Percentiles rank a stretch among this genome's conserved stretches.
These are phyloP conservation scores for Filobasidium wieringae DNA, from an alignment of 768 basidiomycete species.

Conservation along the genomic window DNA sequence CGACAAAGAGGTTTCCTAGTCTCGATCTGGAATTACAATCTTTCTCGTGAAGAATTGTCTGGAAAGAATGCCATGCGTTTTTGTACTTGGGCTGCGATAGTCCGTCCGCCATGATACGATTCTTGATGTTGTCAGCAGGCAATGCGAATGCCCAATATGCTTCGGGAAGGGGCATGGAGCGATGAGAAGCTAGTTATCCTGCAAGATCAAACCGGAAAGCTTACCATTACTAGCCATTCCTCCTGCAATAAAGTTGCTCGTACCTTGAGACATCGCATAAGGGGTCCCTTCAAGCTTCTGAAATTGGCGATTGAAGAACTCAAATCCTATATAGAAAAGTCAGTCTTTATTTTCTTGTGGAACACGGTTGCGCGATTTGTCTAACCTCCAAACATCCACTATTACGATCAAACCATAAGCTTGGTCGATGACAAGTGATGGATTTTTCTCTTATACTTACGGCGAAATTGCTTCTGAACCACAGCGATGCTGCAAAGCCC, in stretches of 20 bases:
- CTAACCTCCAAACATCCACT: constrained; percentile 58
- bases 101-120: constrained; percentile 40
- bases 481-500: constrained; percentile 60
- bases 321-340: constrained; percentile 20
- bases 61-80: constrained; percentile 47
- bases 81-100: constrained; percentile 37
- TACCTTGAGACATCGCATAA: constrained; percentile 45
- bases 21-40: constrained; percentile 39
- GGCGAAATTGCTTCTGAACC: constrained; percentile 62
- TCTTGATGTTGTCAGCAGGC: constrained; percentile 72
- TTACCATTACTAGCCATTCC: constrained; percentile 34
- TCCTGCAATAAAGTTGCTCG: constrained; percentile 38
- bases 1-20: constrained; percentile 25
- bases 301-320: constrained; percentile 55
- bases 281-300: constrained; percentile 49
- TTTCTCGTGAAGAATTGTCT: constrained; percentile 48
- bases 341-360: not conserved
- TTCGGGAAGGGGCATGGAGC: not conserved
- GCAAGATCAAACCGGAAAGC: constrained; percentile 31
- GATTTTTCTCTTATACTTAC: constrained; percentile 3
- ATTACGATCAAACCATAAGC: not conserved
- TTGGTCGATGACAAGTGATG: not conserved
- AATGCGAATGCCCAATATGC: constrained; percentile 45
- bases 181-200: constrained; percentile 20
- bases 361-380: constrained; percentile 7